These are phyloP conservation scores for Acorus calamus DNA, from an alignment of 106 monocot species.

Conservation along the genomic window DNA sequence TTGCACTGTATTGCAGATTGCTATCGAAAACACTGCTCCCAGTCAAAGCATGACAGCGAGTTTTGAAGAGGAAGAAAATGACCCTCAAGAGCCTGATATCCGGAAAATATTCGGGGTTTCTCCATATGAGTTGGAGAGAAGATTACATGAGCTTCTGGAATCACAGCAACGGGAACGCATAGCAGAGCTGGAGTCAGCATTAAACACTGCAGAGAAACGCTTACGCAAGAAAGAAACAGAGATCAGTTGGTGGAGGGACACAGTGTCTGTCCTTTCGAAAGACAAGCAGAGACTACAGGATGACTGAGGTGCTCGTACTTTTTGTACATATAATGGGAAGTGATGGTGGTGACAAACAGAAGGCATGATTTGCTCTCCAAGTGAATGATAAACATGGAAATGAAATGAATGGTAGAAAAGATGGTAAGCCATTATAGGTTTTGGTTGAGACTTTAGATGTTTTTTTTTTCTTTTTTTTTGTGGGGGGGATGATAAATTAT, in stretches of 20 bases:
- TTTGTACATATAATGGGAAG: no score
- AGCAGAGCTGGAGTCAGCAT: conserved; percentile 49
- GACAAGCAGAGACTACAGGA: no score
- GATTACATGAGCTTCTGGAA: conserved; percentile 62
- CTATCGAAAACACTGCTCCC: conserved; percentile 10
- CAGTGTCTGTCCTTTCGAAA: no score
- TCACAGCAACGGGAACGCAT: conserved; percentile 56
- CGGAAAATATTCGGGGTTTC: conserved; percentile 20
- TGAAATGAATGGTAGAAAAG: no score
- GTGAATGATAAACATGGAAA: no score
- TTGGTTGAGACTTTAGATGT: no score
- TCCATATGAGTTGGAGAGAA: conserved; percentile 56
- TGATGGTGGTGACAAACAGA: no score
- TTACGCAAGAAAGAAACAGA: conserved; percentile 58
- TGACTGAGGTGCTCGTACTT: no score
- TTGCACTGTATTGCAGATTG: conserved; percentile 12
- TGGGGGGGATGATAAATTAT: no score
- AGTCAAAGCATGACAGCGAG: conserved; percentile 19
- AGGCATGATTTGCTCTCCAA: no score
- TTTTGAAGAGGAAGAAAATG: conserved; percentile 3
- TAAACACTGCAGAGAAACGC: conserved; percentile 31
- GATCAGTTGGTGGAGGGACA: conserved; percentile 49
- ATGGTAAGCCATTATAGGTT: no score
- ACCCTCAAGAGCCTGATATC: conserved; percentile 17
- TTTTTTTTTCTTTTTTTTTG: no score